phyloP scores from a whole-genome alignment of 768 basidiomycete species.

The Podaxis sp. region DNA sequence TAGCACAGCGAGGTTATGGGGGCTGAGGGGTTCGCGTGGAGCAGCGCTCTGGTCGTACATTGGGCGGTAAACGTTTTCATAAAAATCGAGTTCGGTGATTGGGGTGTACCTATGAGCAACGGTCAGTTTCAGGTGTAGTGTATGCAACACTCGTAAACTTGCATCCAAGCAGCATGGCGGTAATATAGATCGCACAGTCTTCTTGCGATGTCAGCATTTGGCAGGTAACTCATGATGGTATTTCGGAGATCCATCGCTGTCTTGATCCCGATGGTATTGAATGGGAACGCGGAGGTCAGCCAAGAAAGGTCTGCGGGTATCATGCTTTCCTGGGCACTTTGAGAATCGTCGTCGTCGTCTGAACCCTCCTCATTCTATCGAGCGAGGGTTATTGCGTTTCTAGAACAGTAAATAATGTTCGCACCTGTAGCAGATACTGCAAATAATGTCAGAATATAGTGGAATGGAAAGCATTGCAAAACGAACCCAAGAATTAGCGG shows the following conservation, averaged over 20 bases:
- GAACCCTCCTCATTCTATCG: conserved; percentile 61
- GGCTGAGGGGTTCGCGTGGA: conserved; percentile 39
- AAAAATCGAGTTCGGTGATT: conserved; percentile 59
- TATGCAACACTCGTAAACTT: conserved; percentile 27
- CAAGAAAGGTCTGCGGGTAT: conserved; percentile 53
- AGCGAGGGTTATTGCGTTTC: conserved; percentile 10
- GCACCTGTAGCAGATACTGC: conserved; percentile 67
- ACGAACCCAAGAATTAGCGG: conserved; percentile 71
- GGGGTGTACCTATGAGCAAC: conserved; percentile 56
- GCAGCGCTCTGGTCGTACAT: conserved; percentile 47
- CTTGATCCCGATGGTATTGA: conserved; percentile 43
- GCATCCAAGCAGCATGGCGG: conserved; percentile 74
- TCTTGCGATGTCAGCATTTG: conserved; percentile 36
- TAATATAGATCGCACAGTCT: conserved; percentile 54
- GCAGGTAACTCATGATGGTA: conserved; percentile 47
- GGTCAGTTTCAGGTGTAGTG: conserved; percentile 1
- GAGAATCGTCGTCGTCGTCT: conserved; percentile 49
- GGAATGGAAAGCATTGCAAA: conserved; percentile 8
- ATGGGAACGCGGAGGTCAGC: conserved; percentile 62
- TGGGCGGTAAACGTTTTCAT: conserved; percentile 48
- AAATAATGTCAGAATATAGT: conserved; percentile 17
- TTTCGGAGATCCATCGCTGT: conserved; percentile 43
- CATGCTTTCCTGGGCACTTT: conserved; percentile 34
- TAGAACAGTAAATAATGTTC: conserved; percentile 17
- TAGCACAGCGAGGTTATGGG: conserved; percentile 59